Conservation (phyloP, 192 early-diverging fungal genomes). For the Mortierella alpina region DNA sequence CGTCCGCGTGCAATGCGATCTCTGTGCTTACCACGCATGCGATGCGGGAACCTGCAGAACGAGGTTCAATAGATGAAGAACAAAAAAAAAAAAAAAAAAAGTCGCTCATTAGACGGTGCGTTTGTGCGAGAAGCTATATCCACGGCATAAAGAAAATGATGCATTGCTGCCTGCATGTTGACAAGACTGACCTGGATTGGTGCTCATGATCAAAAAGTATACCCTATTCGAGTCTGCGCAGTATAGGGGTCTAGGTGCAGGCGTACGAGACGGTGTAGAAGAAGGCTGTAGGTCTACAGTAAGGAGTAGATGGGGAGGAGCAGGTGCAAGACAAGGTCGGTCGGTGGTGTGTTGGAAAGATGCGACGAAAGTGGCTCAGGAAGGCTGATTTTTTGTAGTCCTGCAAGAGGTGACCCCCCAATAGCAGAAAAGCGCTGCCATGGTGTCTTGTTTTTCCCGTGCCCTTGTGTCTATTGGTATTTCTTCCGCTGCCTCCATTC, state of each 20-base stretch:
- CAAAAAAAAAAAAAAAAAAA: background rate
- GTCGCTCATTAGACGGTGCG: background rate
- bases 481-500: background rate
- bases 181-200: conserved; percentile 19
- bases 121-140: too few relatives aligned
- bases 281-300: background rate
- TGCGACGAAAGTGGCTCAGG: too few relatives aligned
- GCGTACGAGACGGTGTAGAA: background rate
- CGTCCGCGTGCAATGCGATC: background rate
- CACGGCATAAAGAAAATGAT: too few relatives aligned
- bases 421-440: too few relatives aligned
- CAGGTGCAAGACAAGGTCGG: too few relatives aligned
- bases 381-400: too few relatives aligned
- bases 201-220: conserved; percentile 9
- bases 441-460: background rate
- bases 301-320: background rate
- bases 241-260: background rate
- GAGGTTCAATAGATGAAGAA: background rate
- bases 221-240: too few relatives aligned
- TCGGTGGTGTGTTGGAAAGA: too few relatives aligned
- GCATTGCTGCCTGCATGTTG: background rate
- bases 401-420: too few relatives aligned
- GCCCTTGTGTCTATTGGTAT: background rate
- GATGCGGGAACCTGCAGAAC: conserved; percentile 53
- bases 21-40: conserved; percentile 58